Percentiles rank a stretch among this genome's conserved stretches.
phyloP scores from a whole-genome alignment of 1,284 basidiomycete species.

The Phlebopus sp. region DNA sequence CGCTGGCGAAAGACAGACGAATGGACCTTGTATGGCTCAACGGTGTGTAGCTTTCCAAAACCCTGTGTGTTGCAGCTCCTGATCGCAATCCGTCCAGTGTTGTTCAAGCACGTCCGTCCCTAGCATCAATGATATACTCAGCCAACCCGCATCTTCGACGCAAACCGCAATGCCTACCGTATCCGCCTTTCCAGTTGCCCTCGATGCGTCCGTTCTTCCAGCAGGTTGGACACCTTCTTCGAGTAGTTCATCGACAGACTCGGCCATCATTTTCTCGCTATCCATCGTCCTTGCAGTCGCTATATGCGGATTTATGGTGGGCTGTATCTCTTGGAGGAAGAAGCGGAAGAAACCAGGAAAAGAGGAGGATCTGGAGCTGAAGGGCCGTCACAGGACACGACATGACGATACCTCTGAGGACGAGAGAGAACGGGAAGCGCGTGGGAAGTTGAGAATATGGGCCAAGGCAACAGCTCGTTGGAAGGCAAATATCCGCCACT shows the following conservation, averaged over 20 bases:
- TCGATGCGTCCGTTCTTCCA: conserved; percentile 44
- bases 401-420: conserved; percentile 27
- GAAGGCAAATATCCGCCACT: conserved; percentile 56
- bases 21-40: conserved; percentile 64
- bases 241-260: conserved; percentile 28
- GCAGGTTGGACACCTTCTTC: conserved; percentile 49
- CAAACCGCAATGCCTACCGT: conserved; percentile 16
- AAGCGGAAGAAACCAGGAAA: conserved; percentile 37
- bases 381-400: conserved; percentile 19
- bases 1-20: conserved; percentile 55
- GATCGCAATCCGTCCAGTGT: conserved; percentile 15
- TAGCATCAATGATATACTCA: conserved; percentile 25
- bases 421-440: conserved; percentile 41
- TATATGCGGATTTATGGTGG: conserved; percentile 54
- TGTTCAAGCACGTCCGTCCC: conserved; percentile 24
- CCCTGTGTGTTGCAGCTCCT: conserved; percentile 7
- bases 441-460: conserved; percentile 56
- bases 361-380: conserved; percentile 28
- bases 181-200: conserved; percentile 16
- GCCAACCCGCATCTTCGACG: conserved; percentile 21
- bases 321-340: conserved; percentile 59
- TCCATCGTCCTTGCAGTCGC: conserved; percentile 57
- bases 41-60: conserved; percentile 38
- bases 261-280: conserved; percentile 54
- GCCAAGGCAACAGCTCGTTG: conserved; percentile 59